Base-by-base conservation (phyloP, 169 alveolate genomes). In the Plasmodium coatneyi region DNA sequence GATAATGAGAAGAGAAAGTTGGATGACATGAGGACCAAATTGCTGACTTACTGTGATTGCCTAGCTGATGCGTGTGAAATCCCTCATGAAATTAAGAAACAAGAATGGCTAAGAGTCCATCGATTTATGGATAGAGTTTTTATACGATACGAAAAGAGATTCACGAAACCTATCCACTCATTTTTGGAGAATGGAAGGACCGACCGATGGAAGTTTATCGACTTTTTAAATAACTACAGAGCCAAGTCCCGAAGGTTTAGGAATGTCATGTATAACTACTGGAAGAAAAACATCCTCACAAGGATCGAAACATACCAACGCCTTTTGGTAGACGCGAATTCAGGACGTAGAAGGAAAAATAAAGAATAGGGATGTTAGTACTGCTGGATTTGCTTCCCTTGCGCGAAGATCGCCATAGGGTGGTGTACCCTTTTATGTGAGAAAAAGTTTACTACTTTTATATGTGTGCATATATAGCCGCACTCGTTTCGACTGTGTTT, bases 201-300 rank as follows among this genome's bases (percentile, higher is more conserved):
- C 10, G 80, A 54, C n/a, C 74, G 78, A 12, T 30, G 54, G 80
- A 52, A 1, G 16, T 81, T 81, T 54, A 28, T 81, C 2, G 79
- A 81, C 12, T 49, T 81, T 49, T 32, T 81, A 28, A 56, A 81
- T 54, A 81, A 7, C 3, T 56, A 81, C 78, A 81, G 9, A 19
- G 54, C 5, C 0, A 28, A 32, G 36, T 28, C n/a, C 22, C 54
- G 9, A 46, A 81, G 54, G 39, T 52, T 81, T 25, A 46, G 89
- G 66, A 81, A 25, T n/a, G 22, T 32, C 14, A 81, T 81, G 89
- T 52, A 19, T 54, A 81, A 39, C 71, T 81, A 52, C 74, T 81
- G 89, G 79, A 81, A 30, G 34, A 28, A 49, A 0, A 54, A 54
- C 25, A 28, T 81, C 12, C 25, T 16, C 36, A 56, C 60, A 3